Conservation (phyloP, 1,284 basidiomycete species). For the Cutaneotrichosporon mucoides region DNA sequence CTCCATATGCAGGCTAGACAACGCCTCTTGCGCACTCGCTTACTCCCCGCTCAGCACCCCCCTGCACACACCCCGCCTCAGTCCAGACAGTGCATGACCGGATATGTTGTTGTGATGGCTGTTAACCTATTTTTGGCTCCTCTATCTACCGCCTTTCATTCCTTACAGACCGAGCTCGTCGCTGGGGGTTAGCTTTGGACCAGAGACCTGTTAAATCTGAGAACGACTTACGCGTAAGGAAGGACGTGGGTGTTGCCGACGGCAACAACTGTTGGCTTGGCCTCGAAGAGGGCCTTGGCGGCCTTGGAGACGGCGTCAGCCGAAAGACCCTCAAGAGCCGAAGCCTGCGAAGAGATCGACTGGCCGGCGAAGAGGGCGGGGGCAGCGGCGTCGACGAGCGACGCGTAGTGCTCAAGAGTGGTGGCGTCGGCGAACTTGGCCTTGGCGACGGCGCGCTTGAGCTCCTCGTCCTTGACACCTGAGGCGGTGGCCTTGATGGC, state of each 20-base stretch:
- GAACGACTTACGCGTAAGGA: constrained; percentile 59
- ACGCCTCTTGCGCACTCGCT: too few relatives aligned
- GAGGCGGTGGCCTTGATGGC: constrained; percentile 61
- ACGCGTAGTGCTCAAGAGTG: constrained; percentile 63
- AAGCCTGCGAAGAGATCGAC: constrained; percentile 53
- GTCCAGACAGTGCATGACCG: constrained; percentile 18
- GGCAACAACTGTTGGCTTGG: constrained; percentile 79
- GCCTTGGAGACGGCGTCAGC: constrained; percentile 60
- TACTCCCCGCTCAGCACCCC: background rate
- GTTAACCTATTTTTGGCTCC: constrained; percentile 22
- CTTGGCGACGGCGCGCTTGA: constrained; percentile 76
- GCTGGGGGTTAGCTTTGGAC: constrained; percentile 17
- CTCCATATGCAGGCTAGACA: too few relatives aligned
- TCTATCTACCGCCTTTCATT: constrained; percentile 22
- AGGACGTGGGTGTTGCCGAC: constrained; percentile 71
- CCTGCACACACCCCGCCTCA: background rate
- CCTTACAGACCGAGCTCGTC: constrained; percentile 76
- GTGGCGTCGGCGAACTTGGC: constrained; percentile 77
- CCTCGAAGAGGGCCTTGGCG: constrained; percentile 46
- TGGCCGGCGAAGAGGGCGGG: constrained; percentile 56
- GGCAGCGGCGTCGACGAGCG: constrained; percentile 59
- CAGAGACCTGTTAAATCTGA: background rate
- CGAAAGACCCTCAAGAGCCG: constrained; percentile 58
- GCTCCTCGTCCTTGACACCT: constrained; percentile 62
- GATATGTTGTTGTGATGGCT: constrained; percentile 13